Percentiles rank a stretch among this genome's conserved stretches.
Evolutionary conservation across 2,329 filamentous ascomycete genomes (phyloP).

Genomic region (Fusarium hostae): DNA sequence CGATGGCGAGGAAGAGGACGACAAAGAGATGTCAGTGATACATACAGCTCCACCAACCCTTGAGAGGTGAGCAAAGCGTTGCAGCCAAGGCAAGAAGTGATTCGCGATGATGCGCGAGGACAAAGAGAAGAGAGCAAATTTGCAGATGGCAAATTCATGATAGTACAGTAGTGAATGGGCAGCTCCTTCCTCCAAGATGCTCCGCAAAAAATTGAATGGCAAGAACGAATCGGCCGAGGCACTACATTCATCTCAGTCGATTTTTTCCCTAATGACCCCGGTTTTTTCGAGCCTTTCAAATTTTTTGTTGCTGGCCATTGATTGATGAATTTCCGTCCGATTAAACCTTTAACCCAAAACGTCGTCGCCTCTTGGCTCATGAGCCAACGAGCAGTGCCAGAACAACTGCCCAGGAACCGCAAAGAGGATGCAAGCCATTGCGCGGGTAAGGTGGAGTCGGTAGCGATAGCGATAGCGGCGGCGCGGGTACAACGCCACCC

Average conservation of each 20-base stretch:
- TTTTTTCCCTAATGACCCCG: slow-evolving; percentile 26
- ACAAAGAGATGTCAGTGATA: slow-evolving; percentile 10
- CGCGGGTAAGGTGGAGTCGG: slow-evolving; percentile 39
- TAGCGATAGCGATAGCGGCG: slow-evolving; percentile 32
- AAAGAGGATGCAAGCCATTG: slow-evolving; percentile 33
- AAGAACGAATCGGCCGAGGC: slow-evolving; percentile 34
- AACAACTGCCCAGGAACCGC: slow-evolving; percentile 7
- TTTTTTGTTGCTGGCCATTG: neutral
- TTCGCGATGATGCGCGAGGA: slow-evolving; percentile 14
- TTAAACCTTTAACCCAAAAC: slow-evolving; percentile 23
- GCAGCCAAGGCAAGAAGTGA: slow-evolving; percentile 1
- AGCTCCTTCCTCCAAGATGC: slow-evolving; percentile 14
- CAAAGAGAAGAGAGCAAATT: slow-evolving; percentile 29
- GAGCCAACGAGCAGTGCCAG: slow-evolving; percentile 4
- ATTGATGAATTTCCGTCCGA: slow-evolving; percentile 14
- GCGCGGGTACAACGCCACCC: slow-evolving; percentile 29
- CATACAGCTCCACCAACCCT: slow-evolving; percentile 17
- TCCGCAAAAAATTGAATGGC: slow-evolving; percentile 33
- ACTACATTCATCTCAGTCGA: slow-evolving; percentile 17
- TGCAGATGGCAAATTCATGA: slow-evolving; percentile 38
- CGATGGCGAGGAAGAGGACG: neutral
- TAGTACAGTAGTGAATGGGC: slow-evolving; percentile 8
- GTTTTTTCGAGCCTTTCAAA: slow-evolving; percentile 21
- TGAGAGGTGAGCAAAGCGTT: slow-evolving; percentile 14
- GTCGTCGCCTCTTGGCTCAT: slow-evolving; percentile 19